Evolutionary conservation across 345 rosid species (phyloP), one percentile per base, ranked within the genome.

Genomic region (Salix exigua): DNA sequence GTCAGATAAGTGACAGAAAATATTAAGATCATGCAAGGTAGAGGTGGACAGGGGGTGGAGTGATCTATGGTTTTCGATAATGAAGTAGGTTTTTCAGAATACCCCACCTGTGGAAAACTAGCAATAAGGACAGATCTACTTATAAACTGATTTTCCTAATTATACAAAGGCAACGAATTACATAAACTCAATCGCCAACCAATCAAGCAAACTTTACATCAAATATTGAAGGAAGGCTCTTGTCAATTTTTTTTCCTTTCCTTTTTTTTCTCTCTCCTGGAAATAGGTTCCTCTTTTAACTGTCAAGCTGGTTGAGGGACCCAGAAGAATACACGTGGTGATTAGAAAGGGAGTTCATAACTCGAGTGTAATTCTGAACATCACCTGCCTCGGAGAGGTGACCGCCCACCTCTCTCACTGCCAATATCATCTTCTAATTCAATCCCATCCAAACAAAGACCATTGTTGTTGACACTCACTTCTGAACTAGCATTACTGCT

Each of bases 401-500:
- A 93, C 40, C 82, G 83, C 73, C 88, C 86, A 60, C 85, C 90
- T 86, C 94, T 83, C 75, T 91, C 97, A 12, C 81, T 88, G 65
- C 86, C 89, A 55, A 87, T 80, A 9, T 90, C 93, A 25, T 92
- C 91, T 83, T 88, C 97, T 28, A 85, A 72, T 79, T 89, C 96
- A 21, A 74, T 86, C 66, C 81, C 89, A 51, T 95, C 91, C 77
- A 86, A 75, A 74, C 87, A 89, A 60, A 85, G 76, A 31, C 94
- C 91, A 71, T 89, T 92, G 74, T 89, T 91, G 80, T 87, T 89
- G 75, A 91, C 90, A 80, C 99, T 96, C 73, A 93, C 78, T 86
- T 96, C 99, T 4, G 99, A 96, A 82, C 98, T 93, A 51, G 95
- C 99, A 77, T 92, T 93, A 79, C 99, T 96, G 87, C 98, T 96